A percentile compares a stretch with the other conserved stretches of the same genome.
Conservation (phyloP, 2,329 filamentous ascomycete genomes). For the Microcyclosporella mali region DNA sequence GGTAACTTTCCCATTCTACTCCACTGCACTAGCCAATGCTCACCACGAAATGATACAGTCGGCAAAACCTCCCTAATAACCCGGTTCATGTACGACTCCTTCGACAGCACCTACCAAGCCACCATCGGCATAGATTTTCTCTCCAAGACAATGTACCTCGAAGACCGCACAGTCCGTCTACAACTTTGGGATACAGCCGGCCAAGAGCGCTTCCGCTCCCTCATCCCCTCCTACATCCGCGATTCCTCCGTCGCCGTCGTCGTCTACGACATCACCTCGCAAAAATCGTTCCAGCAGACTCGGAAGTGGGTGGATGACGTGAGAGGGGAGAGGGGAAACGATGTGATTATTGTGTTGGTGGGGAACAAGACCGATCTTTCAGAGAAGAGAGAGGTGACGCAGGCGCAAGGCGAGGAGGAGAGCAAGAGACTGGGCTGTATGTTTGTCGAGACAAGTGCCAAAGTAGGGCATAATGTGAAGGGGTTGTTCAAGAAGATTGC, state of each 20-base stretch:
- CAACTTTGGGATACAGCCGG: conserved; percentile 98
- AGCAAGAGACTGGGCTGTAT: conserved; percentile 96
- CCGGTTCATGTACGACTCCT: conserved; percentile 99
- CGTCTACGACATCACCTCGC: conserved; percentile 80
- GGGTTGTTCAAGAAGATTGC: conserved; percentile 96
- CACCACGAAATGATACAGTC: conserved; percentile 50
- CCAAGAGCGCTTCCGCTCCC: conserved; percentile 90
- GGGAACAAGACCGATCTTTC: conserved; percentile 99
- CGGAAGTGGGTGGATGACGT: conserved; percentile 99
- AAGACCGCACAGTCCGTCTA: conserved; percentile 93
- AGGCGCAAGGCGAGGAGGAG: conserved; percentile 92
- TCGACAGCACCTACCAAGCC: conserved; percentile 99
- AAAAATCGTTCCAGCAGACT: conserved; percentile 98
- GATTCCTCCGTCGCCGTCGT: conserved; percentile 97
- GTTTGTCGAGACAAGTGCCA: conserved; percentile 98
- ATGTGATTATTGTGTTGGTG: conserved; percentile 97
- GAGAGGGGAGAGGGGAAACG: conserved; percentile 89
- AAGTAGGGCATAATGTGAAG: conserved; percentile 97
- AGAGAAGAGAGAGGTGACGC: conserved; percentile 96
- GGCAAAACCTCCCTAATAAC: conserved; percentile 98
- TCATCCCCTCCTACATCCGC: conserved; percentile 97
- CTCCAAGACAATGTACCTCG: conserved; percentile 99
- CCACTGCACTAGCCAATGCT: neutral
- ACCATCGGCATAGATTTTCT: conserved; percentile 99
- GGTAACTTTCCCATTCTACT: conserved; percentile 68